Conservation (phyloP, 257 asterid genomes). For the Nicotiana knightiana region DNA sequence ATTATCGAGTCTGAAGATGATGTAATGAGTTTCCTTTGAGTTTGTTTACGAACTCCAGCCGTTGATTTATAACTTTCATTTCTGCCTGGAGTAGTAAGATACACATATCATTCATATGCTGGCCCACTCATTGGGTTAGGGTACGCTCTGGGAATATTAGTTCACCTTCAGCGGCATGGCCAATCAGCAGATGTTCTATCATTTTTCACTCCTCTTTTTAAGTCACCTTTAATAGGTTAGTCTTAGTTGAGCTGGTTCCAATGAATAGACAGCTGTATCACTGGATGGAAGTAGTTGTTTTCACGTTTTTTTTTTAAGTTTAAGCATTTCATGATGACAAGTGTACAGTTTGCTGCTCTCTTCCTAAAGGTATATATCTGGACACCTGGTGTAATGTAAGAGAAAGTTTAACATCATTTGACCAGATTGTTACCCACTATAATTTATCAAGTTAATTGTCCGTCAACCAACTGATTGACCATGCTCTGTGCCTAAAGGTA, state of each 20-base stretch:
- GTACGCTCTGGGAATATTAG: background rate
- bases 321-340: background rate
- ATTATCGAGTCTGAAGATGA: background rate
- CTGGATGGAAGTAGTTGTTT: constrained; percentile 7
- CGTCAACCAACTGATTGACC: background rate
- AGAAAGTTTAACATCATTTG: constrained; percentile 6
- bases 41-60: background rate
- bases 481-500: background rate
- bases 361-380: background rate
- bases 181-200: background rate
- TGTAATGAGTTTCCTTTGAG: background rate
- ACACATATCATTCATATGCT: background rate
- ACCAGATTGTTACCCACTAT: background rate
- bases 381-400: background rate
- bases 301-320: background rate
- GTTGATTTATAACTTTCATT: background rate
- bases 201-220: background rate
- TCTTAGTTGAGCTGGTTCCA: background rate
- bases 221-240: background rate
- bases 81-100: background rate
- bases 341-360: background rate
- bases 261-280: constrained; percentile 1
- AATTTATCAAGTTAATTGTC: background rate
- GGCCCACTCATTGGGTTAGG: background rate
- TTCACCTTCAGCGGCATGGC: background rate